Conservation (phyloP, 345 rosid genomes). For the Angophora floribunda region DNA sequence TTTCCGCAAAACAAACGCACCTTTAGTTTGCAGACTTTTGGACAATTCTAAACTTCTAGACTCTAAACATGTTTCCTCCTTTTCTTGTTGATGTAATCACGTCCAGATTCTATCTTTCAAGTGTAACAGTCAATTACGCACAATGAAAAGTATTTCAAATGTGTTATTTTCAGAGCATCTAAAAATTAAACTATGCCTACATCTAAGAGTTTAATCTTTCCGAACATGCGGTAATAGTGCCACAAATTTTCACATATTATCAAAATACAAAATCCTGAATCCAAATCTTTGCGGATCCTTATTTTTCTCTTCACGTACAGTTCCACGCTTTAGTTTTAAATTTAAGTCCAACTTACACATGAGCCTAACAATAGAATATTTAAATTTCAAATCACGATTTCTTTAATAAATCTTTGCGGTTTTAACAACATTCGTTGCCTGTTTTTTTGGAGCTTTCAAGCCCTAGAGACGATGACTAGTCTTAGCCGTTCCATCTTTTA, state of each 20-base stretch:
- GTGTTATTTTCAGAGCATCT: neutral
- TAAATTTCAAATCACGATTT: neutral
- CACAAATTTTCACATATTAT: neutral
- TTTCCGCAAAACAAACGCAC: too few species aligned
- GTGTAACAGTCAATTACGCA: neutral
- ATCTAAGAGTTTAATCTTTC: neutral
- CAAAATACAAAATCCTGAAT: neutral
- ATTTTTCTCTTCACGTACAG: neutral
- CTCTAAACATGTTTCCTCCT: neutral
- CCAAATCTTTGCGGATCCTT: neutral
- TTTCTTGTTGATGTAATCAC: neutral
- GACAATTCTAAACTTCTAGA: neutral
- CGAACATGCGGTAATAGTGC: neutral
- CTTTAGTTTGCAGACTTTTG: neutral
- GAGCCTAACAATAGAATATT: fast-evolving
- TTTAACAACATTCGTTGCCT: neutral
- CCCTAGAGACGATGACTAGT: neutral
- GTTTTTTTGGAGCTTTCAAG: neutral
- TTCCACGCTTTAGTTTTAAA: fast-evolving
- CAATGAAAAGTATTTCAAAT: neutral
- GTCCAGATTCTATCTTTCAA: neutral
- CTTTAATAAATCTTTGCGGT: neutral
- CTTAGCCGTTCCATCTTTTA: neutral
- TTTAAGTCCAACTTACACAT: neutral
- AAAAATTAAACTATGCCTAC: neutral